phyloP scores from a whole-genome alignment of 768 basidiomycete species.

The Leccinum pellstonianum region DNA sequence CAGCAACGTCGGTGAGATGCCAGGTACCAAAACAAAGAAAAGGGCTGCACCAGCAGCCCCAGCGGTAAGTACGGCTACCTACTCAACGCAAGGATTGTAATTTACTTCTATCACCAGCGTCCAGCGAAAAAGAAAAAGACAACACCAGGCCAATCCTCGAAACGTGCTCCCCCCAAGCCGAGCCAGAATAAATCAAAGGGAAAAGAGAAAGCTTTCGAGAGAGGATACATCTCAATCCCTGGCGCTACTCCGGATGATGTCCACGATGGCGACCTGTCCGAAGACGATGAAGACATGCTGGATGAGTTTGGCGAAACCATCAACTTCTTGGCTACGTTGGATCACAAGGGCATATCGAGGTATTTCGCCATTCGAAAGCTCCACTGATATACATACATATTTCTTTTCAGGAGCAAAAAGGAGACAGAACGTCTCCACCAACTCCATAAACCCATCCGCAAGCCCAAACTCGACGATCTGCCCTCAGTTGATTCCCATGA shows the following conservation, averaged over 20 bases:
- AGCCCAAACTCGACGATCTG: constrained; percentile 52
- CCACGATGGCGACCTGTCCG: constrained; percentile 51
- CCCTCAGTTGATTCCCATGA: constrained; percentile 69
- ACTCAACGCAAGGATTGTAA: neutral
- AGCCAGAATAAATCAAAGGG: constrained; percentile 40
- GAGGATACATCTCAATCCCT: constrained; percentile 64
- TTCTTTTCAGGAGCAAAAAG: constrained; percentile 69
- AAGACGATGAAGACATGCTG: constrained; percentile 66
- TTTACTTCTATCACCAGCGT: constrained; percentile 27
- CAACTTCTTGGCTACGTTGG: constrained; percentile 68
- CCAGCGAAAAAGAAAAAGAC: constrained; percentile 65
- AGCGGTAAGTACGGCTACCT: constrained; percentile 24
- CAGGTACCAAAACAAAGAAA: constrained; percentile 29
- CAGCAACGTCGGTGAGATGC: constrained; percentile 20
- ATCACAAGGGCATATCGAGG: constrained; percentile 81
- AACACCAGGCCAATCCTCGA: constrained; percentile 27
- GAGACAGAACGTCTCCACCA: constrained; percentile 72
- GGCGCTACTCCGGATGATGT: constrained; percentile 4
- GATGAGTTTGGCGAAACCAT: constrained; percentile 60
- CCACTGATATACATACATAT: neutral
- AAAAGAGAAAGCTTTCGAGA: constrained; percentile 61
- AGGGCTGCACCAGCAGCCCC: constrained; percentile 31
- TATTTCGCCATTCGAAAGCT: constrained; percentile 33
- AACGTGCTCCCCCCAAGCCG: constrained; percentile 17
- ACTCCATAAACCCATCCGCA: constrained; percentile 55